A percentile compares a stretch with the other conserved stretches of the same genome.
phyloP scores from a whole-genome alignment of 176 grass and related monocot species.

The Musa schizocarpa region DNA sequence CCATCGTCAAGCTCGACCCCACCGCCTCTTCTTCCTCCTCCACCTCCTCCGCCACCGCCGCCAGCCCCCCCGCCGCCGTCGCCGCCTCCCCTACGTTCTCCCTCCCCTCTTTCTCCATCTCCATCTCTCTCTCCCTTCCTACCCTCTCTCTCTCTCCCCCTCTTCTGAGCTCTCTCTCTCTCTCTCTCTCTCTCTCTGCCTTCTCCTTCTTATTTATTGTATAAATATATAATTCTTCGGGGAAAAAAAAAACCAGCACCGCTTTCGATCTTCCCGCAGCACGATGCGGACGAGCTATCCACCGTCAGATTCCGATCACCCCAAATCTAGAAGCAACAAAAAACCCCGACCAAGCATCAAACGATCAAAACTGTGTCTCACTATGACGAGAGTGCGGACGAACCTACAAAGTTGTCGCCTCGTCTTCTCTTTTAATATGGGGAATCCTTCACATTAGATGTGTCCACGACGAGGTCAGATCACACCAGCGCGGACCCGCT shows the following conservation, averaged over 20 bases:
- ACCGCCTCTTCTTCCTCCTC: conserved; percentile 22
- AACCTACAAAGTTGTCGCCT: not conserved
- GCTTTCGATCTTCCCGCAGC: no score
- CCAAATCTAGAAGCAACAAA: no score
- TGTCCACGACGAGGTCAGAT: not conserved
- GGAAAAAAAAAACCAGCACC: no score
- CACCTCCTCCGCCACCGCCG: conserved; percentile 44
- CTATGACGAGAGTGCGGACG: not conserved
- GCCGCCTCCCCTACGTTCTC: conserved; percentile 34
- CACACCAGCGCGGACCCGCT: not conserved
- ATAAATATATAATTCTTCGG: not conserved
- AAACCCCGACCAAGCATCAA: no score
- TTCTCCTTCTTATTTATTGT: conserved; percentile 3
- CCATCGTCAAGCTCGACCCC: conserved; percentile 87
- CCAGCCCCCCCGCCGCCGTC: conserved; percentile 15
- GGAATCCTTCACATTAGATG: not conserved
- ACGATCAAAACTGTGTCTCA: no score
- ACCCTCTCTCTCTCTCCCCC: not conserved
- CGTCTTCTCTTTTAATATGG: not conserved
- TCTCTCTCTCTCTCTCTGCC: not conserved
- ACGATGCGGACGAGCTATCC: no score
- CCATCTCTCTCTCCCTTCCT: conserved; percentile 14
- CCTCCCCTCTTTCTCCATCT: conserved; percentile 29
- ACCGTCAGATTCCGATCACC: not conserved
- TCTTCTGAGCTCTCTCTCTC: no score